phyloP scores from a whole-genome alignment of 306 rosid genomes.

The Cucumis hystrix region DNA sequence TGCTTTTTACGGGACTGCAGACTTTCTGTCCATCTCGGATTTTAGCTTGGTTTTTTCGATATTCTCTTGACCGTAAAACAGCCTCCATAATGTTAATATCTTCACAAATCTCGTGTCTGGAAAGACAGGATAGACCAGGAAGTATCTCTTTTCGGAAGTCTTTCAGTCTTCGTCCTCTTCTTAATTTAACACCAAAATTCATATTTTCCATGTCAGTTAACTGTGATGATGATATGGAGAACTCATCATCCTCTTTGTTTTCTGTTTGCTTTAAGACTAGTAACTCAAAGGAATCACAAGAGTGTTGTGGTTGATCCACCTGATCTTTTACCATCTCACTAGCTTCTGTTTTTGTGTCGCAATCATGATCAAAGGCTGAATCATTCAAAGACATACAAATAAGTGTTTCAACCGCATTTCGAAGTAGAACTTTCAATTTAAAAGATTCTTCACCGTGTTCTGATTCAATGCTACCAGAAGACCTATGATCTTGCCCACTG shows the following conservation, averaged over 20 bases:
- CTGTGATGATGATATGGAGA: slow-evolving; percentile 19
- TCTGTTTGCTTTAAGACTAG: slow-evolving; percentile 28
- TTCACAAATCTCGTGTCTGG: slow-evolving; percentile 42
- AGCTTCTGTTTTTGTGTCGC: slow-evolving; percentile 1
- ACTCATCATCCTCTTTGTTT: slow-evolving; percentile 25
- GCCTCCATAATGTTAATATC: slow-evolving; percentile 44
- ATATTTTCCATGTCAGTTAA: slow-evolving; percentile 7
- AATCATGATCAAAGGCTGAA: slow-evolving; percentile 6
- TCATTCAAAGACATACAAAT: slow-evolving; percentile 19
- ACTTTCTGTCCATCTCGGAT: slow-evolving; percentile 24
- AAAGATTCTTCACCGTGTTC: slow-evolving; percentile 19
- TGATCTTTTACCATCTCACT: slow-evolving; percentile 5
- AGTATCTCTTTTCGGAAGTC: slow-evolving; percentile 51
- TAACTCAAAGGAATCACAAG: slow-evolving; percentile 36
- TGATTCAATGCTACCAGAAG: slow-evolving; percentile 14
- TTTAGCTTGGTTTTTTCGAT: slow-evolving; percentile 23
- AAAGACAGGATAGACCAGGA: slow-evolving; percentile 46
- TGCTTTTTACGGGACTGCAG: slow-evolving; percentile 31
- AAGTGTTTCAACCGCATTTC: slow-evolving; percentile 36
- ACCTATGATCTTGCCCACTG: slow-evolving; percentile 17
- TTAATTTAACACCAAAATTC: slow-evolving; percentile 25
- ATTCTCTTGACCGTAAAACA: slow-evolving; percentile 49
- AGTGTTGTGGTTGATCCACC: slow-evolving; percentile 18
- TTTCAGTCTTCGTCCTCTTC: slow-evolving; percentile 50
- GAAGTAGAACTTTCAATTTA: slow-evolving; percentile 17